A percentile compares a stretch with the other conserved stretches of the same genome.
phyloP scores from a whole-genome alignment of 2,329 filamentous ascomycete genomes.

The Leptographium flavum region DNA sequence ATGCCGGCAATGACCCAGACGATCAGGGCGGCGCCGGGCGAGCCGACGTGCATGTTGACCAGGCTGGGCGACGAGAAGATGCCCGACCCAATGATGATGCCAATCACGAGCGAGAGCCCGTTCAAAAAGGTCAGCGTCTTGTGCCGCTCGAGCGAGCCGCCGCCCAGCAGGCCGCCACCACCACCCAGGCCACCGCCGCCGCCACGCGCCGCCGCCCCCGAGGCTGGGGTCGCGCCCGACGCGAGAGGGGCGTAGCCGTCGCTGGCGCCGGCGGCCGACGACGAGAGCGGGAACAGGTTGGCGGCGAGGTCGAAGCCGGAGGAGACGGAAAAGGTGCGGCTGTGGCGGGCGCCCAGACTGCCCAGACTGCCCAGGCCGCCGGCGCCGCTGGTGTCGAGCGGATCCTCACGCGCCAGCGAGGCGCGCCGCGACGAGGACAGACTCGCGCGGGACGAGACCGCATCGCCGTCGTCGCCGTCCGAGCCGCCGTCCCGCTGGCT shows the following conservation, averaged over 20 bases:
- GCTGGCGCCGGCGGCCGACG: slow-evolving; percentile 53
- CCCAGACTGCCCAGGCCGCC: too few relatives aligned
- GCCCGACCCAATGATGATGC: slow-evolving; percentile 75
- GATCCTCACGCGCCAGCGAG: slow-evolving; percentile 78
- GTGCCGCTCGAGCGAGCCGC: slow-evolving; percentile 79
- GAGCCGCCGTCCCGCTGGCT: slow-evolving; percentile 47
- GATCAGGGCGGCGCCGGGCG: slow-evolving; percentile 40
- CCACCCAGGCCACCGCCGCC: slow-evolving; percentile 38
- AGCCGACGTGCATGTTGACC: slow-evolving; percentile 49
- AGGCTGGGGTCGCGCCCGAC: slow-evolving; percentile 43
- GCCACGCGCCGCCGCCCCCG: slow-evolving; percentile 33
- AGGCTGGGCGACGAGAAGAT: slow-evolving; percentile 51
- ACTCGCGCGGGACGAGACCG: slow-evolving; percentile 69
- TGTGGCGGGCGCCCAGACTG: slow-evolving; percentile 20
- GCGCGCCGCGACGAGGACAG: slow-evolving; percentile 59
- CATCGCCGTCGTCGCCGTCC: slow-evolving; percentile 42
- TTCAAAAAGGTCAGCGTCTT: slow-evolving; percentile 94
- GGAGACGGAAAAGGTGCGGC: slow-evolving; percentile 73
- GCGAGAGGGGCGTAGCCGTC: slow-evolving; percentile 76
- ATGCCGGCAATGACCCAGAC: slow-evolving; percentile 49
- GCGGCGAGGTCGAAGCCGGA: slow-evolving; percentile 94
- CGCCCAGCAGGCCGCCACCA: slow-evolving; percentile 45
- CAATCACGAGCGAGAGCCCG: slow-evolving; percentile 78
- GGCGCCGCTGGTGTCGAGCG: slow-evolving; percentile 43
- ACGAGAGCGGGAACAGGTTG: slow-evolving; percentile 82